Percentiles rank a stretch among this genome's conserved stretches.
Conservation (phyloP, 306 rosid genomes). For the Senna tora region DNA sequence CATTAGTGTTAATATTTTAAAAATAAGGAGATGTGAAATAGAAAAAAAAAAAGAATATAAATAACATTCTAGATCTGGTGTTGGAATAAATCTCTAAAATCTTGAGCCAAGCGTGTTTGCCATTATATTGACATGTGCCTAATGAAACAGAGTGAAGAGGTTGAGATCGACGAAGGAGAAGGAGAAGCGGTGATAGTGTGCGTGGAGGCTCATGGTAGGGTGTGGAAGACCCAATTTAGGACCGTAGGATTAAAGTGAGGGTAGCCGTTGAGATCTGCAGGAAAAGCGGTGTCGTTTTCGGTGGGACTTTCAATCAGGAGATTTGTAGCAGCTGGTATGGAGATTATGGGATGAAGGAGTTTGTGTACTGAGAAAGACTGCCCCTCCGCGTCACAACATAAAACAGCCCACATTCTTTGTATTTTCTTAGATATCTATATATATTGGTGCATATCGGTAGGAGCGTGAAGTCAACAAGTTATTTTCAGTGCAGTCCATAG, state of each 20-base stretch:
- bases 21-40: background rate
- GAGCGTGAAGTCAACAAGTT: no score
- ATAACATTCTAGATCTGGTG: background rate
- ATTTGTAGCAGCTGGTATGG: no score
- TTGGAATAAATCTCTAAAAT: no score
- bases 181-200: no score
- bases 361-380: background rate
- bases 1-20: background rate
- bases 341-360: background rate
- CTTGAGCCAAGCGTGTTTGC: background rate
- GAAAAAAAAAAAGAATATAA: background rate
- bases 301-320: background rate
- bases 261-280: background rate
- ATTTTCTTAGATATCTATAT: background rate
- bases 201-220: background rate
- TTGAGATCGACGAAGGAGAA: background rate
- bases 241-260: background rate
- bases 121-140: background rate
- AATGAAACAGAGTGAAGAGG: background rate
- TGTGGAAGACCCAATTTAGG: background rate
- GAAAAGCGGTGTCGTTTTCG: background rate
- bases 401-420: background rate
- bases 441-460: no score
- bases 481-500: no score
- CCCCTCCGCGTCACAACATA: background rate